Evolutionary conservation across 2,329 filamentous ascomycete species (phyloP).

Genomic region (Didymella arachidicola): DNA sequence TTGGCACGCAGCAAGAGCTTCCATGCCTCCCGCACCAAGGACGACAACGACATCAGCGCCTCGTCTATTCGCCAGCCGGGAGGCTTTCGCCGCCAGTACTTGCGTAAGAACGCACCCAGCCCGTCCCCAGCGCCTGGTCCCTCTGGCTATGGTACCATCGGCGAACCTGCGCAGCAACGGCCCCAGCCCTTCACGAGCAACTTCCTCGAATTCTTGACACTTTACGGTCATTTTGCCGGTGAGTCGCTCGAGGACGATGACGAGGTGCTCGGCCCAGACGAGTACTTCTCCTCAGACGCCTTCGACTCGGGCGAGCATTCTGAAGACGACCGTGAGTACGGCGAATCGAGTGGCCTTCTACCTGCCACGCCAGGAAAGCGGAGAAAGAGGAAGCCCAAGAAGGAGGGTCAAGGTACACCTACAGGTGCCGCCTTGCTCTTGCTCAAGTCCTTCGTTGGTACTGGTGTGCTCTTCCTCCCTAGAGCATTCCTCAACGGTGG

Average conservation of each 20-base stretch:
- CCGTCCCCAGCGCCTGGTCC: conserved; percentile 60
- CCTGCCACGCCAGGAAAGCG: conserved; percentile 65
- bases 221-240: conserved; percentile 97
- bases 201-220: conserved; percentile 92
- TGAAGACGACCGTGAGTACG: conserved; percentile 72
- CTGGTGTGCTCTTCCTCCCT: conserved; percentile 90
- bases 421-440: conserved; percentile 83
- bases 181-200: conserved; percentile 74
- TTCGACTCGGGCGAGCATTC: conserved; percentile 64
- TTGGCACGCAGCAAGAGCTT: conserved; percentile 88
- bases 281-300: conserved; percentile 86
- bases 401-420: conserved; percentile 78
- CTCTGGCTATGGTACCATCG: conserved; percentile 52
- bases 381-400: conserved; percentile 79
- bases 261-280: conserved; percentile 83
- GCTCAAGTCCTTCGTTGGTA: conserved; percentile 97
- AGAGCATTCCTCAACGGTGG: conserved; percentile 94
- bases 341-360: conserved; percentile 85
- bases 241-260: conserved; percentile 97
- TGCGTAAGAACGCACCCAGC: conserved; percentile 77
- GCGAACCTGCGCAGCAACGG: conserved; percentile 34
- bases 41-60: conserved; percentile 83
- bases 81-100: conserved; percentile 89
- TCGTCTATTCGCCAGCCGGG: conserved; percentile 91
- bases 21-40: conserved; percentile 75